phyloP scores from a whole-genome alignment of 108 stramenopile species.

The Nannochloropsis salina region DNA sequence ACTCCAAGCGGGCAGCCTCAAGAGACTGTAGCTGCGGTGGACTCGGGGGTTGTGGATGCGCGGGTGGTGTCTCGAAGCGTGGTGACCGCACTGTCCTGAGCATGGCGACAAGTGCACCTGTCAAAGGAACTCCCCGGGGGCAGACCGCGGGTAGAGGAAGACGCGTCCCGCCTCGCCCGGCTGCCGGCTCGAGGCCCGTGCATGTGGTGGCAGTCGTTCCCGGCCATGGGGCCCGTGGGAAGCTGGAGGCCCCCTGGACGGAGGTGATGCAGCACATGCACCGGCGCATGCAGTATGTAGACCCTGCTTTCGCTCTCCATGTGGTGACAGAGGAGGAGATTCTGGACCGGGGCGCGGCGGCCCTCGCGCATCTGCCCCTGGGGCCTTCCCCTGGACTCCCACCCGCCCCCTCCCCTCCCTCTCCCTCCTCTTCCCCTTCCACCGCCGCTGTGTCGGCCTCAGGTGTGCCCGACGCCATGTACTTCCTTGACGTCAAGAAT shows the following conservation, averaged over 20 bases:
- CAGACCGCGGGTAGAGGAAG: not conserved
- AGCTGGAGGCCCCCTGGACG: not conserved
- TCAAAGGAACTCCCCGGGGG: not conserved
- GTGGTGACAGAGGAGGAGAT: not conserved
- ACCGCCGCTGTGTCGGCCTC: not conserved
- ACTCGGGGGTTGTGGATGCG: not conserved
- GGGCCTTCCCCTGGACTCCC: no score
- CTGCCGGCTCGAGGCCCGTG: not conserved
- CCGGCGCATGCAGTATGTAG: not conserved
- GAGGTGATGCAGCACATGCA: constrained; percentile 13
- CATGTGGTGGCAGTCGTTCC: not conserved
- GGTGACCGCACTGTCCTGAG: not conserved
- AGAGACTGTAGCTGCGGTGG: not conserved
- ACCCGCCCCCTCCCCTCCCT: no score
- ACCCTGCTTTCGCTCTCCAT: not conserved
- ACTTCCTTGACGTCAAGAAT: not conserved
- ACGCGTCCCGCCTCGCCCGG: not conserved
- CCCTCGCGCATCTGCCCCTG: not conserved
- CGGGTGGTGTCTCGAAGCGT: not conserved
- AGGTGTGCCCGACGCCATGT: not conserved
- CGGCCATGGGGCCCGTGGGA: not conserved
- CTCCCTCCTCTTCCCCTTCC: not conserved
- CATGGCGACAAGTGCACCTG: not conserved
- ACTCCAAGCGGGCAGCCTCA: not conserved
- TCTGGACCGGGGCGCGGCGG: not conserved